Evolutionary conservation across 1,284 basidiomycete genomes (phyloP).

Genomic region (Boletus smithii): DNA sequence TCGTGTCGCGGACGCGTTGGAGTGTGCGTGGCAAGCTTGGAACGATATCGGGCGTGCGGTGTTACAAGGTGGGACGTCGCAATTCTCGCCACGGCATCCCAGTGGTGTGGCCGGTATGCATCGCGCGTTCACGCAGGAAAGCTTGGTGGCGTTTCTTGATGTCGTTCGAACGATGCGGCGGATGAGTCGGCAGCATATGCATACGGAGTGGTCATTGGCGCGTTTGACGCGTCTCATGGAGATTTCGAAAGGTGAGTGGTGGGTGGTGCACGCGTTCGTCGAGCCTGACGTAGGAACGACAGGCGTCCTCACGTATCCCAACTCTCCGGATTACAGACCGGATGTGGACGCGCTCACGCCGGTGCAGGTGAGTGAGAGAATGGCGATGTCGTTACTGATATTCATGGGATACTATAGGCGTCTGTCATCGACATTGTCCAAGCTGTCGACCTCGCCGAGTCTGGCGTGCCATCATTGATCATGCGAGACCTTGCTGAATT

Average conservation of each 20-base stretch:
- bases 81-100: slow-evolving; percentile 17
- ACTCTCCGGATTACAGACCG: slow-evolving; percentile 81
- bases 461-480: slow-evolving; percentile 67
- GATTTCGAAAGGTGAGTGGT: slow-evolving; percentile 65
- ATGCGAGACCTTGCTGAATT: slow-evolving; percentile 85
- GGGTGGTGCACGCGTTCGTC: no score
- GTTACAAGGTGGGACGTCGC: slow-evolving; percentile 29
- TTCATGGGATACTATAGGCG: slow-evolving; percentile 39
- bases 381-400: neutral
- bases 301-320: slow-evolving; percentile 79
- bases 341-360: slow-evolving; percentile 85
- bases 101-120: slow-evolving; percentile 26
- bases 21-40: slow-evolving; percentile 70
- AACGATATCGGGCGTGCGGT: slow-evolving; percentile 63
- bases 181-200: slow-evolving; percentile 46
- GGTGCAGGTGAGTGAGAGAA: slow-evolving; percentile 59
- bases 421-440: slow-evolving; percentile 69
- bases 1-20: slow-evolving; percentile 49
- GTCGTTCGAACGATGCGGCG: slow-evolving; percentile 61
- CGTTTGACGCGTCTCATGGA: slow-evolving; percentile 67
- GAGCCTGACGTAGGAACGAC: neutral
- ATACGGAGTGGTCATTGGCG: slow-evolving; percentile 61
- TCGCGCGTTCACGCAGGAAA: slow-evolving; percentile 80
- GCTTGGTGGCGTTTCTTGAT: slow-evolving; percentile 76
- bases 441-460: slow-evolving; percentile 59